Evolutionary conservation across 768 basidiomycete species (phyloP).

Genomic region (Agaricus sinodeliciosus): DNA sequence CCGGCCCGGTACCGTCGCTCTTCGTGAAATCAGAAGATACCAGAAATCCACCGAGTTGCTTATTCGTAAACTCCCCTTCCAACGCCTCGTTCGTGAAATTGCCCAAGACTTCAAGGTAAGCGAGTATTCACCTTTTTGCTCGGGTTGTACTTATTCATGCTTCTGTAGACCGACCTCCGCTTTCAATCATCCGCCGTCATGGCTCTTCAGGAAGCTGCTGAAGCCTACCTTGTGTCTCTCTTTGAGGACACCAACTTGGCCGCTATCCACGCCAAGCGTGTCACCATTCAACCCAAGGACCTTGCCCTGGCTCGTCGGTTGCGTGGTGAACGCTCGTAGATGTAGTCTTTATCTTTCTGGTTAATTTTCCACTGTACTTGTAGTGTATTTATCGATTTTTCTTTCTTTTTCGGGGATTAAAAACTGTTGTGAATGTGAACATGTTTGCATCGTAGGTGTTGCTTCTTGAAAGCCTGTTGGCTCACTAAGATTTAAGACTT

Average conservation of each 20-base stretch:
- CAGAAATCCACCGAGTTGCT: conserved; percentile 91
- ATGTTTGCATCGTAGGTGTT: neutral
- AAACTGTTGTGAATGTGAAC: neutral
- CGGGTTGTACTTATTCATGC: conserved; percentile 4
- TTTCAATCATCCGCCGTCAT: conserved; percentile 94
- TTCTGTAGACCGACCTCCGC: conserved; percentile 68
- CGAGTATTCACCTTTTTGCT: neutral
- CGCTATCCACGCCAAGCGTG: conserved; percentile 82
- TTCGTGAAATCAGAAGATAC: conserved; percentile 89
- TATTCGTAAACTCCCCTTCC: conserved; percentile 91
- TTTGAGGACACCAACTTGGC: conserved; percentile 85
- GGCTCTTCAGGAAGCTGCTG: conserved; percentile 88
- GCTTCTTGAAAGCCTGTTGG: too few species aligned
- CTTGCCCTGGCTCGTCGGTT: conserved; percentile 64
- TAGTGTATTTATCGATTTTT: conserved; percentile 5
- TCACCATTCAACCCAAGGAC: conserved; percentile 84
- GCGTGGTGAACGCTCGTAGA: conserved; percentile 61
- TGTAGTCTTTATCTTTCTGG: neutral
- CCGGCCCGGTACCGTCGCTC: conserved; percentile 85
- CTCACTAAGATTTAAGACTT: too few species aligned
- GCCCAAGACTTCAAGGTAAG: conserved; percentile 87
- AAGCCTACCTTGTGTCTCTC: conserved; percentile 77
- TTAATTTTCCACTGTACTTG: conserved; percentile 1
- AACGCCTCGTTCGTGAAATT: conserved; percentile 91
- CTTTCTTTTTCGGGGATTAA: neutral